phyloP scores from a whole-genome alignment of 441 rosid species.

The Biscutella laevigata region DNA sequence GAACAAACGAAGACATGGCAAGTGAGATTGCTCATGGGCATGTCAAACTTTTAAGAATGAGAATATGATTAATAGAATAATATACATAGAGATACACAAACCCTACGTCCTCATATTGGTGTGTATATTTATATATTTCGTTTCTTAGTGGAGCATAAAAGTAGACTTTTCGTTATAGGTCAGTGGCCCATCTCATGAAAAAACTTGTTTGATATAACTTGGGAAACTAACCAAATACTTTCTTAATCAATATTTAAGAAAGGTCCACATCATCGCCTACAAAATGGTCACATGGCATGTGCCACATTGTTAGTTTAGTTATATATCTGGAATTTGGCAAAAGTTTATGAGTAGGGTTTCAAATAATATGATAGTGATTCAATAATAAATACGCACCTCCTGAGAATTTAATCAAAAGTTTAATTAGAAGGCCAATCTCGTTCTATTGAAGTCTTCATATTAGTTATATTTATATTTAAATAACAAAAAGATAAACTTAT shows the following conservation, averaged over 20 bases:
- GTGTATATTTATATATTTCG: background rate
- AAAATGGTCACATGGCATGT: conserved; percentile 26
- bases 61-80: conserved; percentile 14
- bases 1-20: conserved; percentile 19
- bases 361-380: conserved; percentile 13
- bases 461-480: too few relatives aligned
- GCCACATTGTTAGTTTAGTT: conserved; percentile 7
- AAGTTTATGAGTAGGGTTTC: conserved; percentile 21
- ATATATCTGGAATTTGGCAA: conserved; percentile 20
- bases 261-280: conserved; percentile 24
- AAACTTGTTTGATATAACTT: conserved; percentile 13
- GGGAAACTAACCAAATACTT: conserved; percentile 17
- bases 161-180: conserved; percentile 10
- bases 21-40: conserved; percentile 26
- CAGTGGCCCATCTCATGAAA: background rate
- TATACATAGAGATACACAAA: background rate
- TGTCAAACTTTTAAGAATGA: conserved; percentile 8
- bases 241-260: conserved; percentile 1
- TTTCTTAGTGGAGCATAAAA: conserved; percentile 4
- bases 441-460: background rate
- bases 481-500: too few relatives aligned
- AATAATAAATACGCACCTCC: background rate
- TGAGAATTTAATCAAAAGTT: too few relatives aligned
- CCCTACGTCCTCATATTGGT: background rate
- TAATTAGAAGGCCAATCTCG: background rate